These are phyloP conservation scores for Cytidiella melzeri DNA, from an alignment of 768 basidiomycete species.

Conservation along the genomic window DNA sequence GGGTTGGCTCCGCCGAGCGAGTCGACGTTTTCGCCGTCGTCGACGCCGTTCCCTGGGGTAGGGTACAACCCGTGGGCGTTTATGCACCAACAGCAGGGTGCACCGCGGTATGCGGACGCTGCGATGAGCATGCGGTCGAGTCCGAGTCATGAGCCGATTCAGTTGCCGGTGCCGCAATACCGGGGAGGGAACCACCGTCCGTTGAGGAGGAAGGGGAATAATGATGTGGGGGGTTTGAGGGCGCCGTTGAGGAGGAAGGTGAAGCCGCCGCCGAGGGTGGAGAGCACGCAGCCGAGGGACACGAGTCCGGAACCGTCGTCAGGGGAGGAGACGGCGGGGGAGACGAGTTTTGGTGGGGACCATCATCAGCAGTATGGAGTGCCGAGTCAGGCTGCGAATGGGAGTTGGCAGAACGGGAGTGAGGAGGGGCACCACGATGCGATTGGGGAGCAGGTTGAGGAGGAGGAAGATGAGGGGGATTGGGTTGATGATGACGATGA, in stretches of 20 bases:
- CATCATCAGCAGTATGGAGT: no score
- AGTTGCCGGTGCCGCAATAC: constrained; percentile 45
- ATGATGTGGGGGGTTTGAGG: constrained; percentile 31
- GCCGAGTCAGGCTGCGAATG: constrained; percentile 11
- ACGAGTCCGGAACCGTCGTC: constrained; percentile 74
- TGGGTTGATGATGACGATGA: constrained; percentile 72
- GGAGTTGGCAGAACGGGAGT: constrained; percentile 24
- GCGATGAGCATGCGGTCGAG: constrained; percentile 63
- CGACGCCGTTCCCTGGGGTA: constrained; percentile 63
- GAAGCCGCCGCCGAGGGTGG: constrained; percentile 70
- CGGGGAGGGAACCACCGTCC: constrained; percentile 33
- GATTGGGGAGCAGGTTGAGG: constrained; percentile 15
- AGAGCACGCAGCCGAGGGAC: constrained; percentile 78
- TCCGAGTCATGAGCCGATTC: constrained; percentile 62
- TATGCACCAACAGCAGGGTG: constrained; percentile 38
- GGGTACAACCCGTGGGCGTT: constrained; percentile 72
- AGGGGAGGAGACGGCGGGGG: constrained; percentile 77
- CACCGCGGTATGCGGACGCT: constrained; percentile 21
- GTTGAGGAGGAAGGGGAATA: constrained; percentile 37
- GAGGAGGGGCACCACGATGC: constrained; percentile 36
- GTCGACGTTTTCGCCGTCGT: constrained; percentile 70
- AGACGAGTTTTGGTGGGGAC: constrained; percentile 32
- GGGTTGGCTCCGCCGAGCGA: constrained; percentile 55
- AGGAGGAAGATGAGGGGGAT: constrained; percentile 43
- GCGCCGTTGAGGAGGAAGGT: constrained; percentile 26